phyloP scores from a whole-genome alignment of 371 early-diverging fungal species.

The Saksenaea oblongispora region DNA sequence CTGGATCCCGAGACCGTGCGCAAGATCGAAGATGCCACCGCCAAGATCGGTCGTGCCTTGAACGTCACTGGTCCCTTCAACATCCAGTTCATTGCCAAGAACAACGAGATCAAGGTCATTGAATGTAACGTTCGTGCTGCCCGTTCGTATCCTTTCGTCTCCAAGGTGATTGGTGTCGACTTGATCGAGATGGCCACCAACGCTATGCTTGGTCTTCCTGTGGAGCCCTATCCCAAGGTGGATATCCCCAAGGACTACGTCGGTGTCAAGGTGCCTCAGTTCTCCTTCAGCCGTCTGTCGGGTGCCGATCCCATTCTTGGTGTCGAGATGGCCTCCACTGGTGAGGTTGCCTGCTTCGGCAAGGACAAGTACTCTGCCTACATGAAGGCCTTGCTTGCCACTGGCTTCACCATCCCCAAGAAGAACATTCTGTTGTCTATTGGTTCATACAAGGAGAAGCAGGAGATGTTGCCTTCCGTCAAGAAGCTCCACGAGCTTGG shows the following conservation, averaged over 20 bases:
- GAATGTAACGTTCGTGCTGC: constrained; percentile 97
- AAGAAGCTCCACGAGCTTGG: constrained; percentile 80
- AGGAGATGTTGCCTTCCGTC: constrained; percentile 88
- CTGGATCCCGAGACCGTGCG: constrained; percentile 85
- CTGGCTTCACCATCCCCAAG: constrained; percentile 87
- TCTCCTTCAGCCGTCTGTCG: constrained; percentile 90
- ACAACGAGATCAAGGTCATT: constrained; percentile 95
- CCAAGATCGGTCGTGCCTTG: constrained; percentile 88
- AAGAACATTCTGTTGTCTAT: constrained; percentile 92
- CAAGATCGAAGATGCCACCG: constrained; percentile 84
- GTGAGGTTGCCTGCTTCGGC: constrained; percentile 98
- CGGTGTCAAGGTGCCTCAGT: constrained; percentile 96
- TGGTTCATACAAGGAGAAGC: constrained; percentile 95
- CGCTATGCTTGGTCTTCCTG: constrained; percentile 85
- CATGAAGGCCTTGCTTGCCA: constrained; percentile 88
- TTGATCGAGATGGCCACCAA: constrained; percentile 92
- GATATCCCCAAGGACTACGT: constrained; percentile 67
- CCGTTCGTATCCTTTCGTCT: constrained; percentile 94
- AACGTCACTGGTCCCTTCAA: constrained; percentile 98
- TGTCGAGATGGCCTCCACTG: constrained; percentile 98
- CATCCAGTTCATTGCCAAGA: constrained; percentile 96
- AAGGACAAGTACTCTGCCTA: constrained; percentile 96
- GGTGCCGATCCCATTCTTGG: constrained; percentile 96
- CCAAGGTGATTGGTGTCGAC: constrained; percentile 89
- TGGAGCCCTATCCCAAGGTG: constrained; percentile 69